A percentile compares a stretch with the other conserved stretches of the same genome.
phyloP scores from a whole-genome alignment of 352 stramenopile genomes.

The Globisporangium polare region DNA sequence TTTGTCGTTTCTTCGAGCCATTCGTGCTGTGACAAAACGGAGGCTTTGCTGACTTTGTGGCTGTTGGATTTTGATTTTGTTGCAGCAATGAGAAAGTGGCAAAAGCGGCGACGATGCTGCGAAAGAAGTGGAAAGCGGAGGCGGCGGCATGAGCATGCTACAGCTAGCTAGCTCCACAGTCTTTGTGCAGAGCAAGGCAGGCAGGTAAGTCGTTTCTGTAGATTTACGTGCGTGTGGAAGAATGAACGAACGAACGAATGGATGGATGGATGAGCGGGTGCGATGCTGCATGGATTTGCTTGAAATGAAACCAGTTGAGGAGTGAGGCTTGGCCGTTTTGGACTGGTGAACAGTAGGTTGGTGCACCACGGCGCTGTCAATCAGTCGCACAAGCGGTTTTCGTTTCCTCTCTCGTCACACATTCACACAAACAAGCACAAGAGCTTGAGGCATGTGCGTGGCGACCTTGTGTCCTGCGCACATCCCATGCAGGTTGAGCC shows the following conservation, averaged over 20 bases:
- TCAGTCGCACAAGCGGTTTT: too few species aligned
- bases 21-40: background rate
- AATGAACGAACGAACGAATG: background rate
- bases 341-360: too few species aligned
- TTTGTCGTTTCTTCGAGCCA: background rate
- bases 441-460: too few species aligned
- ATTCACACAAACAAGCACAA: too few species aligned
- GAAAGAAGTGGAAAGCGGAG: constrained; percentile 79
- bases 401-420: too few species aligned
- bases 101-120: constrained; percentile 51
- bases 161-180: background rate
- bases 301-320: too few species aligned
- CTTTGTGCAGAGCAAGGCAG: constrained; percentile 1
- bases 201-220: too few species aligned
- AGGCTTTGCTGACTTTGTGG: constrained; percentile 16
- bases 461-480: too few species aligned
- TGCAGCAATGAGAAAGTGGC: constrained; percentile 55
- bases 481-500: too few species aligned
- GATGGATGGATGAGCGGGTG: background rate
- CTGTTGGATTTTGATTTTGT: constrained; percentile 29
- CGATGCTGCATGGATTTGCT: too few species aligned
- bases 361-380: too few species aligned
- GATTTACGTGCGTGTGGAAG: background rate
- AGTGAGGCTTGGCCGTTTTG: too few species aligned
- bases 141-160: constrained; percentile 19